phyloP scores from a whole-genome alignment of 441 rosid species.

The Mallotus repandus region DNA sequence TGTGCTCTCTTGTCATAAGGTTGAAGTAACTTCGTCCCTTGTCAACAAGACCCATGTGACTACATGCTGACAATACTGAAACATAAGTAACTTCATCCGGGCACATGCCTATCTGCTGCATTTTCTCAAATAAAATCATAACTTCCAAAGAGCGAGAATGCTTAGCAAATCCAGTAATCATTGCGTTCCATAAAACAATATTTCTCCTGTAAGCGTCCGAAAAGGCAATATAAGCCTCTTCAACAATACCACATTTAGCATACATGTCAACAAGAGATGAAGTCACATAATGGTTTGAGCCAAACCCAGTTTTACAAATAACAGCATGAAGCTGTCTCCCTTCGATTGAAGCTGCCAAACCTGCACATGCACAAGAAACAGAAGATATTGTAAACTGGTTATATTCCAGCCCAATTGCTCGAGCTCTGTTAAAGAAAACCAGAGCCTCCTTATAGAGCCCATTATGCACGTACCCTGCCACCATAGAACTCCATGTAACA shows the following conservation, averaged over 20 bases:
- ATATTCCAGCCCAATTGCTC: slow-evolving; percentile 38
- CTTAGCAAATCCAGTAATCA: slow-evolving; percentile 71
- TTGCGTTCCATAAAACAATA: slow-evolving; percentile 67
- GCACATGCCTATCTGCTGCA: slow-evolving; percentile 64
- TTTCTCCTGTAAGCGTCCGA: slow-evolving; percentile 40
- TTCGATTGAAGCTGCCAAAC: slow-evolving; percentile 56
- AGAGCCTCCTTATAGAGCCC: slow-evolving; percentile 70
- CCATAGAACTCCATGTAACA: slow-evolving; percentile 88
- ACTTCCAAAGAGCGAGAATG: slow-evolving; percentile 55
- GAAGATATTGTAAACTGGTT: slow-evolving; percentile 65
- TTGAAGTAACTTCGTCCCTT: slow-evolving; percentile 53
- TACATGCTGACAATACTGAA: slow-evolving; percentile 65
- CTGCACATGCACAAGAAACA: slow-evolving; percentile 60
- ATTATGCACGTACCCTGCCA: slow-evolving; percentile 67
- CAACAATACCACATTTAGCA: slow-evolving; percentile 67
- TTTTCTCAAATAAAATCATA: slow-evolving; percentile 75
- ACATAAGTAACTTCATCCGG: slow-evolving; percentile 73
- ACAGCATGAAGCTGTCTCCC: slow-evolving; percentile 67
- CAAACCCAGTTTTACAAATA: slow-evolving; percentile 54
- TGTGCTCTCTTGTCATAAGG: slow-evolving; percentile 53
- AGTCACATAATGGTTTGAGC: slow-evolving; percentile 47
- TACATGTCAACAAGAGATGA: slow-evolving; percentile 77
- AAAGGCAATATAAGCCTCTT: slow-evolving; percentile 59
- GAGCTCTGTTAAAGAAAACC: slow-evolving; percentile 41
- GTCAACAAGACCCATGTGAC: slow-evolving; percentile 69